Base-by-base conservation (phyloP, 1,284 basidiomycete species). In the Fomitiporia mediterranea region DNA sequence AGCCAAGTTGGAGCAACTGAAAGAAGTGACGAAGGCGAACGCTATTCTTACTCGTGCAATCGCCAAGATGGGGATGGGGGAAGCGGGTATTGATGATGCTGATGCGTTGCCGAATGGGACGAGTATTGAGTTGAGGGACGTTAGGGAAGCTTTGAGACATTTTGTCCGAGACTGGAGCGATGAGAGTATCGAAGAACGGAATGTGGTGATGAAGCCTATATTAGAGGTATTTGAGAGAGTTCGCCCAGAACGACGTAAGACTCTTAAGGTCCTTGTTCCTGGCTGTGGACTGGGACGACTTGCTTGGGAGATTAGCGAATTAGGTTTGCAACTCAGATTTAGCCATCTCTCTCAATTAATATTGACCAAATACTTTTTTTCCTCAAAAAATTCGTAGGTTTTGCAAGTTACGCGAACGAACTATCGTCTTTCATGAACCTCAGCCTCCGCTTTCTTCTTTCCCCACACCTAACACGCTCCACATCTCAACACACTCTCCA, bases 111-210 rank as follows among this genome's bases (percentile, higher is more conserved):
- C 11, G 3, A 23, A 25, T 28, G 44, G 35, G 4, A n/a, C 21
- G 21, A 54, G 55, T 17, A 69, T 63, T 15, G 78, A 81, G 60
- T 61, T 84, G 27, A 72, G 73, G 19, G 71, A 79, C 11, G 78
- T 80, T 23, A 68, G 79, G 19, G 81, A 84, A 64, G 67, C 80
- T 2, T 63, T 87, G 58, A 84, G 83, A 66, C 84, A 86, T 66
- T 82, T 83, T 59, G 74, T 86, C 25, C 72, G 84, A 9, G 84
- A 87, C 64, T 86, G 84, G 84, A 83, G 82, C 61, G 63, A 66
- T 5, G 80, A 81, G 53, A 82, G 83, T 0, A 63, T 66, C 1
- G 48, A 53, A 8, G 83, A 86, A 65, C 74, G 84, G 9, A 69
- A 70, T 4, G 70, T 63, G 44, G 81, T 81, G 28, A 82, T 84